Conservation (phyloP, 2,329 filamentous ascomycete species). For the Colletotrichum sansevieriae region DNA sequence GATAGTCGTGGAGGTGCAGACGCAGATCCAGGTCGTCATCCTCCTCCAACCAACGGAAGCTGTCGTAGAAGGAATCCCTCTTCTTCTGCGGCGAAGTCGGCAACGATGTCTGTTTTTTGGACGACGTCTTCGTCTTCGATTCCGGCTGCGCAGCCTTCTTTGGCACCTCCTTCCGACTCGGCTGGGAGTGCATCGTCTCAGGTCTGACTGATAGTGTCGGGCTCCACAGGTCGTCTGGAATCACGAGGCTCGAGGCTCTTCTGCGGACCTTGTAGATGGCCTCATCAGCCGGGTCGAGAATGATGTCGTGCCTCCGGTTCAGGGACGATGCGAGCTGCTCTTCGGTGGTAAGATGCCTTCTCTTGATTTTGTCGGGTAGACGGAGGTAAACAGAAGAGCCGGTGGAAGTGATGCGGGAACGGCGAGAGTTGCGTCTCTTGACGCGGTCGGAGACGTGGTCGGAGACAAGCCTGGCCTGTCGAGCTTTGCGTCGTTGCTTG, state of each 20-base stretch:
- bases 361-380: constrained; percentile 79
- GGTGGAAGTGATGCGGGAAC: constrained; percentile 58
- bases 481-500: constrained; percentile 37
- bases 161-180: constrained; percentile 40
- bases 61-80: constrained; percentile 72
- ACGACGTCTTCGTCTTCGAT: constrained; percentile 30
- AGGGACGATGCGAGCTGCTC: constrained; percentile 74
- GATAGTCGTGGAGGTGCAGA: constrained; percentile 78
- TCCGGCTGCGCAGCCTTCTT: constrained; percentile 5
- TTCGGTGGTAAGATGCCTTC: constrained; percentile 77
- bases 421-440: constrained; percentile 49
- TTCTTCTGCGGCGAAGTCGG: constrained; percentile 45
- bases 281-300: constrained; percentile 64
- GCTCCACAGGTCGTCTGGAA: constrained; percentile 48
- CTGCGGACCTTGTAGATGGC: constrained; percentile 64
- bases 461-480: constrained; percentile 43
- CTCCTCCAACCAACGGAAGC: constrained; percentile 81
- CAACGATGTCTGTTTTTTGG: constrained; percentile 39
- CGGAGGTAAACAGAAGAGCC: constrained; percentile 78
- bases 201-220: constrained; percentile 48
- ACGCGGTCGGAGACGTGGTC: constrained; percentile 50
- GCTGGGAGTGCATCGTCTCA: constrained; percentile 47
- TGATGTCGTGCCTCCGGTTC: constrained; percentile 60
- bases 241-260: constrained; percentile 52
- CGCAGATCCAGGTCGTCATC: constrained; percentile 77